Evolutionary conservation across 495 filamentous ascomycete genomes (phyloP), one percentile per base, ranked within the genome.

Genomic region (Hypoxylon intermedium): DNA sequence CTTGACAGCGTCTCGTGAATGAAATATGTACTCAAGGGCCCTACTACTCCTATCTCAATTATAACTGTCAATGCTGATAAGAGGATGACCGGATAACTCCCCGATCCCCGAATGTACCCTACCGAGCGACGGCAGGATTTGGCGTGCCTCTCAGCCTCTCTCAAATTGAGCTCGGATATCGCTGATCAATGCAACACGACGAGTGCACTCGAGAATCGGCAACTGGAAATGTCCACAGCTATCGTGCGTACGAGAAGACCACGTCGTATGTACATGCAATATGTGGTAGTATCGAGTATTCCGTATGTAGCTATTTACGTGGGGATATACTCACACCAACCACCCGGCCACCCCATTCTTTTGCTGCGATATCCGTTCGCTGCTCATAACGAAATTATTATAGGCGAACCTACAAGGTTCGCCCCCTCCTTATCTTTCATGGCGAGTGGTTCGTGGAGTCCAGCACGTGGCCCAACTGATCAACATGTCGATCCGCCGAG

Each of bases 381-480:
- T 36, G 33, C 15, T 13, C 15, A 13, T 1, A 9, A 36, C 11
- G 12, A 13, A 30, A 9, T 34, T 34, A n/a, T 18, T 38, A 38
- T 18, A 16, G 4, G 12, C 3, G 4, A 3, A 9, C 40, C 20
- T 52, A 24, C 52, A 50, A 41, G 52, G 59, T 56, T 52, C 59
- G 42, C 12, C 58, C 44, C 45, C 51, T 62, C 59, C 20, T 55
- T 24, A 56, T 56, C 52, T 62, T 44, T 28, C 20, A 43, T 23
- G 33, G 51, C 44, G 38, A 46, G 28, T 47, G 40, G 41, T 36
- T 44, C 37, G 33, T 40, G 52, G 52, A 48, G 59, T 46, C 30
- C 21, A 58, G 60, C 60, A 63, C 60, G 60, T 63, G 60, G 60
- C 41, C 40, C 28, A 46, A 46, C n/a, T 53, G 60, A 53, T 58